Conservation (phyloP, 257 asterid genomes). For the Nicotiana paniculata region DNA sequence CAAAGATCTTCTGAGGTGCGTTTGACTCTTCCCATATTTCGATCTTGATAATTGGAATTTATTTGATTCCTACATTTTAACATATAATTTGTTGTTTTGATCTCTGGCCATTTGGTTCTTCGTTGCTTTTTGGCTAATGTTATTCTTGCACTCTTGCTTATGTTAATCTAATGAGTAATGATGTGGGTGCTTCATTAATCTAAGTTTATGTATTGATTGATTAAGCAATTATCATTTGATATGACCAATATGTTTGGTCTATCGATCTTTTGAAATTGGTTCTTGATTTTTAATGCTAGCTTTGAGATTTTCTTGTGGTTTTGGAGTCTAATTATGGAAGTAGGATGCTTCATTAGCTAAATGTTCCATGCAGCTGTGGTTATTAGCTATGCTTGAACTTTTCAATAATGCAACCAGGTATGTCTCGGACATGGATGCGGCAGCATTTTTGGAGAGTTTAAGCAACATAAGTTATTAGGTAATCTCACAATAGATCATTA, state of each 20-base stretch:
- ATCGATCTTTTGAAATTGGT: neutral
- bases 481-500: neutral
- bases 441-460: no score
- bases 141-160: neutral
- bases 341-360: neutral
- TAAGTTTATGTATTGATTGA: neutral
- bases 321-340: neutral
- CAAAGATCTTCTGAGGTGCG: neutral
- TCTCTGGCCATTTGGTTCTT: neutral
- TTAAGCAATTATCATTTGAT: neutral
- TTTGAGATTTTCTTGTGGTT: slow-evolving; percentile 4
- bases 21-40: neutral
- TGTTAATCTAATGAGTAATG: neutral
- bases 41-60: neutral
- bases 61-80: neutral
- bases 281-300: neutral
- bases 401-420: no score
- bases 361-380: neutral
- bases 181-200: neutral
- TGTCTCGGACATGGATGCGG: no score
- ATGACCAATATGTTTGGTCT: neutral
- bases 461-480: neutral
- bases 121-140: neutral
- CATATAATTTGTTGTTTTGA: neutral
- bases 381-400: neutral